Evolutionary conservation across 2,329 filamentous ascomycete genomes (phyloP), one percentile per base, ranked within the genome.

Genomic region (Incumbomyces delicatus): DNA sequence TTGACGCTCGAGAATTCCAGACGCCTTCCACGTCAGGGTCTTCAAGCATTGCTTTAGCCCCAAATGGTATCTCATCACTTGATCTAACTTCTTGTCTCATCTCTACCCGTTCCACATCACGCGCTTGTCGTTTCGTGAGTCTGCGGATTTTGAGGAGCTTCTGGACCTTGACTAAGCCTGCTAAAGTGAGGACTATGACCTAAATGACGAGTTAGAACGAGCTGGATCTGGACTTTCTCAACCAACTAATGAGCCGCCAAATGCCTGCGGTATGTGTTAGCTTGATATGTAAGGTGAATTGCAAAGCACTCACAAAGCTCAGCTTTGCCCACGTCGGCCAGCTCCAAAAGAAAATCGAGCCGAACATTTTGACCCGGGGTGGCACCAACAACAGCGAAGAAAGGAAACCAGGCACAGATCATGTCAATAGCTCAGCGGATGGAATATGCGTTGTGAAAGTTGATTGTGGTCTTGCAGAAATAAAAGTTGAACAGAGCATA

Each of bases 1-100:
- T 64, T 44, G 59, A 66, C 20, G 71, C 70, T 43, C 70, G 68
- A 18, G 79, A 81, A 41, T 85, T 78, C 81, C 84, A 87, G 42
- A 95, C 88, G 3, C 87, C 89, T 53, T 94, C 86, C 6, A 94
- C 78, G 60, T 90, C 78, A 36, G 94, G 72, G 5, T 88, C 88
- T 55, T 78, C 84, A 62, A 95, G 83, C 39, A 95, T 78, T 6
- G 89, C 89, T 56, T 85, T 80, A 44, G 92, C 78, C 16, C 90
- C 89, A 58, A 95, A 95, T 0, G 87, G 88, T 31, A 94, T 78
- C 8, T 86, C 81, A 42, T 77, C 71, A 40, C 65, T 63, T 52
- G 64, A 66, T 22, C 58, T 58, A 71, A 78, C 51, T 69, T 79
- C 62, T 65, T 75, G 51, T 65, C 75, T 68, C 46, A 70, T 57